Conservation (phyloP, 495 filamentous ascomycete species). For the Cetradonia linearis region DNA sequence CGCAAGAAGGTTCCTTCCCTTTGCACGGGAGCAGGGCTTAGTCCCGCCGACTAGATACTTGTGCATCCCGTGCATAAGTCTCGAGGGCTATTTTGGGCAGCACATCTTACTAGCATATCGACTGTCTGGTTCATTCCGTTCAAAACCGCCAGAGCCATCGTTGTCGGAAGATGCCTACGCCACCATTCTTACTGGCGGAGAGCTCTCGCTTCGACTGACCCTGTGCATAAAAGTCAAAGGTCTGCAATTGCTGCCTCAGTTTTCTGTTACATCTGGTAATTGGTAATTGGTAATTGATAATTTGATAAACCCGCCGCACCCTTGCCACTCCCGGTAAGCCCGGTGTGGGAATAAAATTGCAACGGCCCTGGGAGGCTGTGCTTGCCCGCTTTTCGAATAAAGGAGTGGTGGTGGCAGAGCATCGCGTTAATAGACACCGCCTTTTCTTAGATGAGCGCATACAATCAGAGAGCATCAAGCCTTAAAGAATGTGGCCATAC, state of each 20-base stretch:
- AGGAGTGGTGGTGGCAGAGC: background rate
- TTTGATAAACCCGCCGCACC: background rate
- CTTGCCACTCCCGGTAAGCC: background rate
- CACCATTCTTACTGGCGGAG: background rate
- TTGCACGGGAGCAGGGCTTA: conserved; percentile 6
- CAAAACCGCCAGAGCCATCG: background rate
- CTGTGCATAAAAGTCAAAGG: background rate
- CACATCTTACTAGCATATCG: conserved; percentile 4
- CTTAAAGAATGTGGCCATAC: conserved; percentile 13
- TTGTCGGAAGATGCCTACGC: background rate
- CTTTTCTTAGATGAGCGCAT: conserved; percentile 2
- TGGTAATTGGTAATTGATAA: no score
- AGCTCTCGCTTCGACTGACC: background rate
- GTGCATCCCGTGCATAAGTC: conserved; percentile 11
- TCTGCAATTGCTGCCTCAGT: conserved; percentile 1
- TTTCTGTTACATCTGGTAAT: background rate
- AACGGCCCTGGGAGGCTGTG: conserved; percentile 1
- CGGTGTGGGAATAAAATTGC: background rate
- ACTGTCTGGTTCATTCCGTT: conserved; percentile 1
- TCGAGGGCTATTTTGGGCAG: conserved; percentile 3
- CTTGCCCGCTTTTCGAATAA: conserved; percentile 1
- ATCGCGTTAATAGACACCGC: conserved; percentile 6
- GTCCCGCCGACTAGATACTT: background rate
- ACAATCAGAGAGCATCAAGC: conserved; percentile 4
- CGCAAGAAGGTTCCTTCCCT: background rate